These are phyloP conservation scores for Forsythia viridissima DNA, from an alignment of 257 asterid species.

Conservation along the genomic window DNA sequence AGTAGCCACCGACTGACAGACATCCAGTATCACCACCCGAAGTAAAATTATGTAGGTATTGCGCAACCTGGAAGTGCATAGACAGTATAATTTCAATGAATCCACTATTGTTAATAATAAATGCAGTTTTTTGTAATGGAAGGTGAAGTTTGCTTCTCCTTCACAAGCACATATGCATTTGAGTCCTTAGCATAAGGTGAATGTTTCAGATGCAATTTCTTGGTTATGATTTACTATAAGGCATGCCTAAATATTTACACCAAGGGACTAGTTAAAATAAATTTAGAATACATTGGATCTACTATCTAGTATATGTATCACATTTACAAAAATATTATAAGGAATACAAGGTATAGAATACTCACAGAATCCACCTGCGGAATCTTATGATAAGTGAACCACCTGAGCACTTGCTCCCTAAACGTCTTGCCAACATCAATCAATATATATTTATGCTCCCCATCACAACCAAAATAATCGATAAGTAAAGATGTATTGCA, in stretches of 20 bases:
- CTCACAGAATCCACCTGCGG: constrained; percentile 94
- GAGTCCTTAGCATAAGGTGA: neutral
- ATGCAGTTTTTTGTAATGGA: neutral
- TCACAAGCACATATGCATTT: neutral
- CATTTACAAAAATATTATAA: neutral
- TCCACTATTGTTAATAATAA: neutral
- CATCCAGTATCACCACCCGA: neutral
- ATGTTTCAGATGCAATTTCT: neutral
- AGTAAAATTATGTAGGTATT: neutral
- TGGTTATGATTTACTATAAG: neutral
- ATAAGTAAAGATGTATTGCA: constrained; percentile 95
- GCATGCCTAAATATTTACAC: neutral
- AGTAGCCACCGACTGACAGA: neutral
- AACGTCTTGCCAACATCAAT: constrained; percentile 96
- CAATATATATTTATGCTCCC: constrained; percentile 76
- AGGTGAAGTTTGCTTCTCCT: neutral
- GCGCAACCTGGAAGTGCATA: neutral
- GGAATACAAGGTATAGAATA: constrained; percentile 20
- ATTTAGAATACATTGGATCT: neutral
- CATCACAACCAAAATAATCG: constrained; percentile 59
- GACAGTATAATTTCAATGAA: neutral
- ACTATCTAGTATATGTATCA: neutral
- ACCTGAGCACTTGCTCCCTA: constrained; percentile 93
- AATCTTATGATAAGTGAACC: constrained; percentile 83
- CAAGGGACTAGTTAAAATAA: neutral